Base-by-base conservation (phyloP, 192 early-diverging fungal species). In the Linnemannia elongata region DNA sequence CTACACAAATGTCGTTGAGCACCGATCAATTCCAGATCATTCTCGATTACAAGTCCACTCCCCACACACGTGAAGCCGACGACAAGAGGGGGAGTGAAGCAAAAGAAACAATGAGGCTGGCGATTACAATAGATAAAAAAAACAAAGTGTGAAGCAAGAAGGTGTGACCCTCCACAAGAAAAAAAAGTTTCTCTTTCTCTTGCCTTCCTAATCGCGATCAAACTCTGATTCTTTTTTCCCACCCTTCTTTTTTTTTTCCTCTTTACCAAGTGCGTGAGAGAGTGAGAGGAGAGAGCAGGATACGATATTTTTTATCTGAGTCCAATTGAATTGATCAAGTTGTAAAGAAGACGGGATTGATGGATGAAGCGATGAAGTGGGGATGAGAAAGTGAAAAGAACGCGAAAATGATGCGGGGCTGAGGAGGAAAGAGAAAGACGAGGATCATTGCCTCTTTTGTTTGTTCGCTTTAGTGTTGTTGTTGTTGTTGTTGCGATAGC, bases 221-320 rank as follows among this genome's bases (percentile, higher is more conserved):
- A 83, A 83, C 70, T 44, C 74, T 78, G 57, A 45, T 73, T 73
- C 42, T 82, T 83, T 82, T 77, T 83, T 83, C 60, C 72, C 75
- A 72, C 71, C 76, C 76, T 78, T 45, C 74, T 35, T 42, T 33
- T 35, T 24, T 68, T 10, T 35, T 75, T 2, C 54, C 3, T 68
- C 33, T 68, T 33, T 47, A 42, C 27, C 60, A 33, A 66, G 60
- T 33, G 27, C 5, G 30, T 0, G 60, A 66, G 60, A 66, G 60
- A 15, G 12, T 18, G 30, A 15, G 60, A 66, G 60, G 27, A 66
- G 60, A 66, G 60, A 35, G 60, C 60, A 66, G 60, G n/a, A 30
- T 60, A 10, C 30, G 27, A 33, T 15, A 30, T 33, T 57, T 57
- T 66, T 66, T 66, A 66, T 66, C 60, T 66, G 30, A 30, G 3